phyloP scores from a whole-genome alignment of 148 eudicot species.

The Camellia japonica region DNA sequence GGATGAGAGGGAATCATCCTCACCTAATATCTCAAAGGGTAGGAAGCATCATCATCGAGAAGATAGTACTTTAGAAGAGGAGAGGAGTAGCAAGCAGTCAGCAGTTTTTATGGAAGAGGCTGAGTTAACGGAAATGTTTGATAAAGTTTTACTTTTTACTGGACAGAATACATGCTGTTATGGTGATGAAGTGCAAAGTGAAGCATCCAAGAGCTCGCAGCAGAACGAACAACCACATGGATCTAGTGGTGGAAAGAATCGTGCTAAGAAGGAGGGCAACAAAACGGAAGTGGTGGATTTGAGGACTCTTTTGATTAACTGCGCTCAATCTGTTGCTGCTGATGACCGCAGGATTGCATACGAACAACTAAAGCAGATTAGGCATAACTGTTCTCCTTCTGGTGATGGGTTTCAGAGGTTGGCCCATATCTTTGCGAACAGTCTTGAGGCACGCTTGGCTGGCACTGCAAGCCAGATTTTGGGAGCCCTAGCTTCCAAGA shows the following conservation, averaged over 20 bases:
- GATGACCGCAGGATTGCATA: constrained; percentile 44
- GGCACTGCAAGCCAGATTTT: constrained; percentile 39
- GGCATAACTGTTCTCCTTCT: constrained; percentile 33
- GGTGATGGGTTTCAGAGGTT: constrained; percentile 42
- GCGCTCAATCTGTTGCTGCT: constrained; percentile 60
- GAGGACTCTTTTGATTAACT: constrained; percentile 43
- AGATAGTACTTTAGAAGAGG: constrained; percentile 39
- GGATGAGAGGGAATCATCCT: constrained; percentile 23
- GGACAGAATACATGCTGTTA: neutral
- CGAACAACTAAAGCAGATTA: constrained; percentile 47
- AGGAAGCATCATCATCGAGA: constrained; percentile 49
- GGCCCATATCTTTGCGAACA: constrained; percentile 35
- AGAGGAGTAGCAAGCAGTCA: constrained; percentile 42
- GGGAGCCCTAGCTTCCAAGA: constrained; percentile 26
- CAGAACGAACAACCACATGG: constrained; percentile 20
- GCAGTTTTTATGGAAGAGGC: constrained; percentile 37
- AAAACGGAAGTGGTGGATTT: constrained; percentile 45
- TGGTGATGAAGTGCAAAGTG: constrained; percentile 7
- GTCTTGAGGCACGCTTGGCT: constrained; percentile 42
- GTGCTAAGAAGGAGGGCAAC: constrained; percentile 29
- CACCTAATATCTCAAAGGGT: constrained; percentile 32
- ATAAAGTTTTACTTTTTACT: constrained; percentile 50
- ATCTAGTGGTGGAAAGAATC: constrained; percentile 26
- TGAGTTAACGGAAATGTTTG: constrained; percentile 57
- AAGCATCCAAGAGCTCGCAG: constrained; percentile 3